phyloP scores from a whole-genome alignment of 345 rosid genomes.

The Populus pruinosa region DNA sequence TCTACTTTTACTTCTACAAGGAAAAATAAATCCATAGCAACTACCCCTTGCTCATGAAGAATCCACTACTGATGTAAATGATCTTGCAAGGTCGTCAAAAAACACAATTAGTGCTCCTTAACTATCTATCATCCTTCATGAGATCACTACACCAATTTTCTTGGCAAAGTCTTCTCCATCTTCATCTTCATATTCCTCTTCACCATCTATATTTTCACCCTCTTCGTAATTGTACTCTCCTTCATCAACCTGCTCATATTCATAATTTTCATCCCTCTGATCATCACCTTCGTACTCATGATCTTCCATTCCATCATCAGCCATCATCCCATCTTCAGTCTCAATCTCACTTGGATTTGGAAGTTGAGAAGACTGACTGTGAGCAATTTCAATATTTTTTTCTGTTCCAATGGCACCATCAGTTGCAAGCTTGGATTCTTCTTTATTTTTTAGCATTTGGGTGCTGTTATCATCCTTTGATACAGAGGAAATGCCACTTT shows the following conservation, averaged over 20 bases:
- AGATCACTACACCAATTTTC: conserved; percentile 57
- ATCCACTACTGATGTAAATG: not conserved
- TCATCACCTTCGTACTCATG: conserved; percentile 50
- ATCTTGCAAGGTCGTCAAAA: conserved; percentile 9
- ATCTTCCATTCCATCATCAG: conserved; percentile 44
- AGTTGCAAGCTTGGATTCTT: conserved; percentile 27
- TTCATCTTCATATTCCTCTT: conserved; percentile 38
- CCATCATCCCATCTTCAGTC: conserved; percentile 37
- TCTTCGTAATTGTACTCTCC: conserved; percentile 68
- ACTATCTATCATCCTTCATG: conserved; percentile 20
- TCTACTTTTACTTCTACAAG: conserved; percentile 23
- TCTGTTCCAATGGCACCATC: conserved; percentile 10
- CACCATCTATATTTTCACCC: conserved; percentile 57
- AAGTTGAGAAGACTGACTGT: conserved; percentile 27
- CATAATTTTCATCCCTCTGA: conserved; percentile 41
- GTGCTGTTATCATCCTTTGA: conserved; percentile 24
- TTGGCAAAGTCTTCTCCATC: conserved; percentile 71
- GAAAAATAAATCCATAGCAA: conserved; percentile 18
- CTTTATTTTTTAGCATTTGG: conserved; percentile 15
- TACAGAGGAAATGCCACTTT: conserved; percentile 8
- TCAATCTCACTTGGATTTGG: conserved; percentile 27
- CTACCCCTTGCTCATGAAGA: conserved; percentile 1
- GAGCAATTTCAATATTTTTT: conserved; percentile 31
- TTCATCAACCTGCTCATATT: conserved; percentile 40
- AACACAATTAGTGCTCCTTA: conserved; percentile 18